phyloP scores from a whole-genome alignment of 192 early-diverging fungal species.

The Phlyctochytrium bullatum region DNA sequence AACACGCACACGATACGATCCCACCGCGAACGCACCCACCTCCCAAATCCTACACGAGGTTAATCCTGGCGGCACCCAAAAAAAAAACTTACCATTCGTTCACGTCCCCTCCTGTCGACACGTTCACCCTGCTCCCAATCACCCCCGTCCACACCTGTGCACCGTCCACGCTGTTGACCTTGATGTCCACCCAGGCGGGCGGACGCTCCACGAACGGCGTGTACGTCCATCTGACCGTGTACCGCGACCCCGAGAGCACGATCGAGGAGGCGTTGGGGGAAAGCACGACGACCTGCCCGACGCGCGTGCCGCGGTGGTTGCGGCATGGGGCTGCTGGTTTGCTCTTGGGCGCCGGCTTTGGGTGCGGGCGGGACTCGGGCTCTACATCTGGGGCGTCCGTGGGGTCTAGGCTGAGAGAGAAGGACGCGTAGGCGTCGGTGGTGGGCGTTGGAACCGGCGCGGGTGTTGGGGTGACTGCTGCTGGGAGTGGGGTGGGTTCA shows the following conservation, averaged over 20 bases:
- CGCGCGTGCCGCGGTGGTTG: slow-evolving; percentile 1
- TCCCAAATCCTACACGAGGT: slow-evolving; percentile 2
- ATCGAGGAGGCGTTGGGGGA: slow-evolving; percentile 10
- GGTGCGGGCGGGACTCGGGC: too few relatives aligned
- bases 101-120: slow-evolving; percentile 14
- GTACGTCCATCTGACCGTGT: slow-evolving; percentile 9
- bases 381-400: too few relatives aligned
- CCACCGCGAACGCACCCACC: slow-evolving; percentile 1
- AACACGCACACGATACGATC: slow-evolving; percentile 9
- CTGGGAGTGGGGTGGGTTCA: too few relatives aligned
- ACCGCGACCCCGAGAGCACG: slow-evolving; percentile 4
- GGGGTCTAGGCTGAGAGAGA: too few relatives aligned
- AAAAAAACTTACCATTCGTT: slow-evolving; percentile 2
- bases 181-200: slow-evolving; percentile 14
- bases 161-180: background rate
- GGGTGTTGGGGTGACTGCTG: too few relatives aligned
- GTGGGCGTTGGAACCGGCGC: too few relatives aligned
- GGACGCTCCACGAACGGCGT: slow-evolving; percentile 2
- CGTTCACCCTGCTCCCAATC: slow-evolving; percentile 10
- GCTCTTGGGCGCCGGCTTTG: too few relatives aligned
- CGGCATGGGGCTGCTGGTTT: too few relatives aligned
- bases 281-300: slow-evolving; percentile 4
- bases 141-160: background rate
- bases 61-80: background rate
- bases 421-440: too few relatives aligned